These are phyloP conservation scores for Stellera chamaejasme DNA, from an alignment of 345 rosid species.

Conservation along the genomic window DNA sequence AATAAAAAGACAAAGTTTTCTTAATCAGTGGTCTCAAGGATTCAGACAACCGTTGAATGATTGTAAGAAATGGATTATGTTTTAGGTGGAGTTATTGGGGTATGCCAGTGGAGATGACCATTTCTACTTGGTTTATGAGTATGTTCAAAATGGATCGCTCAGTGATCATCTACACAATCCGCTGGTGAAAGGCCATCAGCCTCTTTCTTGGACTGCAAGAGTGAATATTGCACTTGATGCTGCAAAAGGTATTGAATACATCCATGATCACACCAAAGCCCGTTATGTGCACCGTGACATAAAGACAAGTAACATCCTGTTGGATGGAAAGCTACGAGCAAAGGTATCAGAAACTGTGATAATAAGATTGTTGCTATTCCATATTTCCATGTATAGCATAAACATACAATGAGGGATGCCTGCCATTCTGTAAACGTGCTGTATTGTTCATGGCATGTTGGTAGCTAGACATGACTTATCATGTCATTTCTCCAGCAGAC, in stretches of 20 bases:
- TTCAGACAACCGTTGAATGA: neutral
- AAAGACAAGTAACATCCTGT: slow-evolving; percentile 57
- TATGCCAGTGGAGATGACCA: slow-evolving; percentile 57
- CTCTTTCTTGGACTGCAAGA: slow-evolving; percentile 60
- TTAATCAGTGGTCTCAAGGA: neutral
- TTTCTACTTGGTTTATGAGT: slow-evolving; percentile 59
- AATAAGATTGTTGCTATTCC: neutral
- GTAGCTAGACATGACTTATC: no score
- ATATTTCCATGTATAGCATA: neutral
- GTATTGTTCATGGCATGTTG: no score
- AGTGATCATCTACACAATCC: slow-evolving; percentile 63
- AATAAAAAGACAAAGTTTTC: neutral
- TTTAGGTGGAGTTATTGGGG: slow-evolving; percentile 57
- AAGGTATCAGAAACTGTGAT: slow-evolving; percentile 33
- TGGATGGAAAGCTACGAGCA: slow-evolving; percentile 44
- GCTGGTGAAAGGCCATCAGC: slow-evolving; percentile 41
- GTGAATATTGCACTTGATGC: slow-evolving; percentile 58
- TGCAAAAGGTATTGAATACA: slow-evolving; percentile 56
- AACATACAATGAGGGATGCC: neutral
- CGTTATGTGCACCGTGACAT: slow-evolving; percentile 59
- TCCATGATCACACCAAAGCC: slow-evolving; percentile 61
- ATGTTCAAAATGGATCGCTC: slow-evolving; percentile 44
- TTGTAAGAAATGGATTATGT: neutral
- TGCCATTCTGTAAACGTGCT: no score
- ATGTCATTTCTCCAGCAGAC: no score